phyloP scores from a whole-genome alignment of 1,139 yeast genomes.

The Candida anutae region DNA sequence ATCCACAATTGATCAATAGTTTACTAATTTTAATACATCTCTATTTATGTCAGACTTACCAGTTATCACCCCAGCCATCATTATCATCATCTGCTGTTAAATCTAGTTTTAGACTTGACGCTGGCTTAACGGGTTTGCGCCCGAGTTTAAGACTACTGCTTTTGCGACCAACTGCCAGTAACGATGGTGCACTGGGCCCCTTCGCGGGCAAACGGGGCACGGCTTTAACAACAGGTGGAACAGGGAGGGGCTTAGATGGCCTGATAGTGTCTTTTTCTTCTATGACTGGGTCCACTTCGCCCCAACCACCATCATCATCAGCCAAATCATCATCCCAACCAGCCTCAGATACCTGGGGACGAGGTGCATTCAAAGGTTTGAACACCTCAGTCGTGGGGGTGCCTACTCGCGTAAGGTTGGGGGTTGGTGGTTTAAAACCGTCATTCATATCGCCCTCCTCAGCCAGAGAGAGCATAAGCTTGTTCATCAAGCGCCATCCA shows the following conservation, averaged over 20 bases:
- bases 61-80: constrained; percentile 28
- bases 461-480: constrained; percentile 24
- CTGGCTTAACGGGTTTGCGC: constrained; percentile 13
- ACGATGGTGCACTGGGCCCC: no score
- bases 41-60: no score
- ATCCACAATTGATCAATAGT: no score
- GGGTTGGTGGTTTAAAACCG: constrained; percentile 34
- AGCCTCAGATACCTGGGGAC: constrained; percentile 10
- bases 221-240: no score
- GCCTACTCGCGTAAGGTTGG: constrained; percentile 26
- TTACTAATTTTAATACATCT: no score
- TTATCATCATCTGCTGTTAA: constrained; percentile 36
- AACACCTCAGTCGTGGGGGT: constrained; percentile 15
- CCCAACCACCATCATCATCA: constrained; percentile 6
- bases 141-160: constrained; percentile 23
- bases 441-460: constrained; percentile 29
- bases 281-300: constrained; percentile 2
- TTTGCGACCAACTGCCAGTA: constrained; percentile 14
- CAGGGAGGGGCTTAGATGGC: no score
- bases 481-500: constrained; percentile 35
- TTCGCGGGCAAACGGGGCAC: no score
- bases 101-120: constrained; percentile 29
- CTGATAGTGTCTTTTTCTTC: no score
- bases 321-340: constrained; percentile 28
- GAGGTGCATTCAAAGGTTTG: constrained; percentile 5